Conservation (phyloP, 2,329 filamentous ascomycete species). For the Fusarium temperatum region DNA sequence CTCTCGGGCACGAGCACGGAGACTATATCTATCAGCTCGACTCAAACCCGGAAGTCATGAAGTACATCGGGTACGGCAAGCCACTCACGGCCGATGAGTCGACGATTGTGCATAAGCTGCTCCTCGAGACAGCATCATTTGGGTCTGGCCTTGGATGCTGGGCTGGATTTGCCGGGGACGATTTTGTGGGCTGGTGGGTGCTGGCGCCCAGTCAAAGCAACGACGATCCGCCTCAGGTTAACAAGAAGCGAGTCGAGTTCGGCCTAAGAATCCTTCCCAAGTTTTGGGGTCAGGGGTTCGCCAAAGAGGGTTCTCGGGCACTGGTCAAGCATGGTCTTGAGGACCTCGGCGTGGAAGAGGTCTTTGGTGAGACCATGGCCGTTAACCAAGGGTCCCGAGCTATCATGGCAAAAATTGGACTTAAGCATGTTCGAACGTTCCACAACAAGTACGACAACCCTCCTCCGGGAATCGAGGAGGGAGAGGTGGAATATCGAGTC, state of each 20-base stretch:
- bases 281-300: slow-evolving; percentile 44
- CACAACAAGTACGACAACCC: slow-evolving; percentile 39
- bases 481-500: slow-evolving; percentile 41
- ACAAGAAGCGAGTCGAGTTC: slow-evolving; percentile 35
- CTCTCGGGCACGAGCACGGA: slow-evolving; percentile 27
- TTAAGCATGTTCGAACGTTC: slow-evolving; percentile 37
- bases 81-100: slow-evolving; percentile 31
- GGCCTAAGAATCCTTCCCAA: slow-evolving; percentile 42
- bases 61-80: slow-evolving; percentile 37
- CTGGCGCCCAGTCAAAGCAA: slow-evolving; percentile 36
- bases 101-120: slow-evolving; percentile 33
- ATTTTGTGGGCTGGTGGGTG: slow-evolving; percentile 46
- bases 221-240: slow-evolving; percentile 9
- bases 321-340: slow-evolving; percentile 43
- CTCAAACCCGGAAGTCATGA: slow-evolving; percentile 33
- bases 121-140: slow-evolving; percentile 33
- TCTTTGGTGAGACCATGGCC: slow-evolving; percentile 45
- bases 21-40: slow-evolving; percentile 35
- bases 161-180: slow-evolving; percentile 33
- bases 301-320: slow-evolving; percentile 44
- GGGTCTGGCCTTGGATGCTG: slow-evolving; percentile 35
- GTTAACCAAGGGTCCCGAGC: slow-evolving; percentile 42
- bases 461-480: slow-evolving; percentile 39
- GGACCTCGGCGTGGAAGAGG: slow-evolving; percentile 37
- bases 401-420: slow-evolving; percentile 30